phyloP scores from a whole-genome alignment of 108 stramenopile genomes.

The Aurantiochytrium sp. region DNA sequence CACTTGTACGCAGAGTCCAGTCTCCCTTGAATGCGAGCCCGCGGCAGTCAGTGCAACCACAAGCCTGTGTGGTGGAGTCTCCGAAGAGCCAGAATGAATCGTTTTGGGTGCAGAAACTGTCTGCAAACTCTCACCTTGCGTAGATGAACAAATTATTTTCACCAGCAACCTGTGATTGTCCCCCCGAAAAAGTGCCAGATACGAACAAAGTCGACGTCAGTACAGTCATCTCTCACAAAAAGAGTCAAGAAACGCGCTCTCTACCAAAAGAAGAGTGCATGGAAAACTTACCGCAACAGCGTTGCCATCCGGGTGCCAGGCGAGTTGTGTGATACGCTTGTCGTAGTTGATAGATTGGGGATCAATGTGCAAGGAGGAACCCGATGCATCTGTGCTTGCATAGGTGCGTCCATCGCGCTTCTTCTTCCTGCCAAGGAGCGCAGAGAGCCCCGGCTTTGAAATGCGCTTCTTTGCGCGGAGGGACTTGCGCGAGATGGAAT shows the following conservation, averaged over 20 bases:
- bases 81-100: too few species aligned
- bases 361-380: not conserved
- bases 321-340: not conserved
- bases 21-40: too few species aligned
- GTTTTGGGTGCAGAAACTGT: too few species aligned
- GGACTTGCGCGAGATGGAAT: not conserved
- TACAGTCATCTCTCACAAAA: too few species aligned
- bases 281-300: conserved; percentile 2
- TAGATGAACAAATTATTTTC: conserved; percentile 17
- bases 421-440: not conserved
- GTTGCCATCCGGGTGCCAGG: not conserved
- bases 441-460: not conserved
- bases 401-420: not conserved
- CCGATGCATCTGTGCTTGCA: not conserved
- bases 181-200: too few species aligned
- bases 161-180: not conserved
- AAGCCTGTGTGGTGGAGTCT: too few species aligned
- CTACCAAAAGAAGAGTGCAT: too few species aligned
- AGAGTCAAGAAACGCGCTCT: too few species aligned
- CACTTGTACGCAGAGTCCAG: too few species aligned
- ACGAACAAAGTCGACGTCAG: too few species aligned
- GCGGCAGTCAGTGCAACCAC: too few species aligned
- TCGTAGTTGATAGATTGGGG: not conserved
- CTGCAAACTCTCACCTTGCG: not conserved
- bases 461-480: not conserved